Evolutionary conservation across 768 basidiomycete species (phyloP), one percentile per base, ranked within the genome.

Genomic region (Amanita subjunquillea): DNA sequence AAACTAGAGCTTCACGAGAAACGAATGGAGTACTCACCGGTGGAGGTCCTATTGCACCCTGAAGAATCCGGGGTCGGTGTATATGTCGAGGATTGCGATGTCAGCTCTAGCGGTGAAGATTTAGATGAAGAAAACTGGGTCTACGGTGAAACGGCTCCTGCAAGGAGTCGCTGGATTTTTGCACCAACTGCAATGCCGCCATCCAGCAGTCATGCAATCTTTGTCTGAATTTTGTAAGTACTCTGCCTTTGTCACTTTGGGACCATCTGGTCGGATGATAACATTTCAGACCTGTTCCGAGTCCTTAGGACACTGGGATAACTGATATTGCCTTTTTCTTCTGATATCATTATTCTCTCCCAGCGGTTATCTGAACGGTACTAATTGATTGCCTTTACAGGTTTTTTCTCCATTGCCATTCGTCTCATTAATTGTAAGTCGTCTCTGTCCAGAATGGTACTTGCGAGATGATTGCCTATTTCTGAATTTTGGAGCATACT

Each of bases 251-350:
- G 29, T 54, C 32, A 45, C 27, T 9, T 56, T 32, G 36, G 17
- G 30, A 40, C 54, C 0, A 39, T 50, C 54, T 44, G 60, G 60
- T 36, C 51, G 68, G 85, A 87, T 85, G 86, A 86, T 70, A 78
- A 61, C 65, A 51, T 66, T 70, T 78, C 81, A 87, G 83, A 85
- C 85, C 84, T 87, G 83, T 87, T 80, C 85, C 71, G 82, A 87
- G 69, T 58, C 61, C 61, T 50, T 56, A 46, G 64, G 60, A 62
- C 62, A 59, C 61, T 79, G 82, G 78, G 83, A 82, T 67, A 72
- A 73, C 59, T 57, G 60, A 75, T 72, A 82, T 85, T 85, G 82
- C 83, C 77, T 80, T 74, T 74, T 36, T 10, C 1, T 73, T 69
- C 73, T 72, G 64, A 74, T 22, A 40, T 57, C 54, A 50, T 61